phyloP scores from a whole-genome alignment of 2,329 filamentous ascomycete species.

The Aspergillus neotritici region DNA sequence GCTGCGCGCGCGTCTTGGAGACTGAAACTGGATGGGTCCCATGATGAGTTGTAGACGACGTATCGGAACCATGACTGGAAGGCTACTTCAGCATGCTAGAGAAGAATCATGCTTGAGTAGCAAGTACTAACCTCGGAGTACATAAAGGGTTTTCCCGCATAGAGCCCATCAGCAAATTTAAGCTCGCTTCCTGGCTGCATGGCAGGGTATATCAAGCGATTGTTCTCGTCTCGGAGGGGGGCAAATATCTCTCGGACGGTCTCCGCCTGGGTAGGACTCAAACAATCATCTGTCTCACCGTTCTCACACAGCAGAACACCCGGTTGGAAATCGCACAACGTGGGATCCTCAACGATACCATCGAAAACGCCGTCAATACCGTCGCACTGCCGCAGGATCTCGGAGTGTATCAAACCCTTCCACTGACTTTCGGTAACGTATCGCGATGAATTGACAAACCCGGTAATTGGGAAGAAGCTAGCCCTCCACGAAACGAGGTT shows the following conservation, averaged over 20 bases:
- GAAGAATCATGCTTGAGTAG: not conserved
- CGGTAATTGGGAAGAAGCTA: conserved; percentile 33
- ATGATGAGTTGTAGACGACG: conserved; percentile 27
- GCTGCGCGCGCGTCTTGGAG: conserved; percentile 8
- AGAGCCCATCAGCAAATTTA: conserved; percentile 4
- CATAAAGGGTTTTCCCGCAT: conserved; percentile 6
- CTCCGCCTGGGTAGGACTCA: conserved; percentile 10
- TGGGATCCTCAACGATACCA: not conserved
- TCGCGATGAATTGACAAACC: conserved; percentile 20
- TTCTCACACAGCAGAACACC: conserved; percentile 7
- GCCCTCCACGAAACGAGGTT: conserved; percentile 37
- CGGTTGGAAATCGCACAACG: conserved; percentile 3
- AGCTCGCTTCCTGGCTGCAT: conserved; percentile 13
- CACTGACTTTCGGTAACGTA: conserved; percentile 19
- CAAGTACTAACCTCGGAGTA: conserved; percentile 3
- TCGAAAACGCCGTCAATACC: no score
- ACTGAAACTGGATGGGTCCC: conserved; percentile 17
- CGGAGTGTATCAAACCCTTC: no score
- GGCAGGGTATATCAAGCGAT: conserved; percentile 15
- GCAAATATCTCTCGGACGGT: conserved; percentile 7
- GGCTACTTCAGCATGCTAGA: not conserved
- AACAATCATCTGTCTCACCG: conserved; percentile 14
- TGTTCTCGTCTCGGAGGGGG: conserved; percentile 7
- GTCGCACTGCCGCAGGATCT: no score
- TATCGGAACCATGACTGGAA: conserved; percentile 16